Evolutionary conservation across 179 eudicot species (phyloP).

Genomic region (Carnegiea gigantea): DNA sequence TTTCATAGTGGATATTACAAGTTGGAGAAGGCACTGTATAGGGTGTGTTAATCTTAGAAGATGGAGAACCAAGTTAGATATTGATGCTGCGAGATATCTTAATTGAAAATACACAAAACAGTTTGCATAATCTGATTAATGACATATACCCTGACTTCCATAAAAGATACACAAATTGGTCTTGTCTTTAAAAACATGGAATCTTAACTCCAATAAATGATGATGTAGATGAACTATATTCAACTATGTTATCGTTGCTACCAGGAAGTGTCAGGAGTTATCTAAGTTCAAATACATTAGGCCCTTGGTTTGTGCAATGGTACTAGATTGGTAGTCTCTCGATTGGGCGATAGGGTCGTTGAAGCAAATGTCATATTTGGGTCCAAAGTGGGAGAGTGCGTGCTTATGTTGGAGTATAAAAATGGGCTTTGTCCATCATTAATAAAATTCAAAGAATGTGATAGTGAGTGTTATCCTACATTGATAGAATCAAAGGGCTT

Average conservation of each 20-base stretch:
- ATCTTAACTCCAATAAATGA: not conserved
- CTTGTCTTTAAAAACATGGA: not conserved
- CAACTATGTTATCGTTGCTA: not conserved
- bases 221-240: not conserved
- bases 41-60: no score
- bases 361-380: no score
- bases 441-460: no score
- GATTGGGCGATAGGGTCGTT: not conserved
- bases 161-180: no score
- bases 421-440: no score
- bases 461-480: no score
- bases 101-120: not conserved
- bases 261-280: not conserved
- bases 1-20: not conserved
- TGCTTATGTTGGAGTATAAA: no score
- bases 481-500: no score
- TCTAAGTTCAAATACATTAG: not conserved
- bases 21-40: not conserved
- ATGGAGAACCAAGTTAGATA: no score
- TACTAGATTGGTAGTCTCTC: not conserved
- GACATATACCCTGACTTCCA: no score
- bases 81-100: not conserved
- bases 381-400: no score
- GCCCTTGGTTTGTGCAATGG: not conserved
- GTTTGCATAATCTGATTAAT: no score